Conservation (phyloP, 345 rosid species). For the Eucalyptus polybractea region DNA sequence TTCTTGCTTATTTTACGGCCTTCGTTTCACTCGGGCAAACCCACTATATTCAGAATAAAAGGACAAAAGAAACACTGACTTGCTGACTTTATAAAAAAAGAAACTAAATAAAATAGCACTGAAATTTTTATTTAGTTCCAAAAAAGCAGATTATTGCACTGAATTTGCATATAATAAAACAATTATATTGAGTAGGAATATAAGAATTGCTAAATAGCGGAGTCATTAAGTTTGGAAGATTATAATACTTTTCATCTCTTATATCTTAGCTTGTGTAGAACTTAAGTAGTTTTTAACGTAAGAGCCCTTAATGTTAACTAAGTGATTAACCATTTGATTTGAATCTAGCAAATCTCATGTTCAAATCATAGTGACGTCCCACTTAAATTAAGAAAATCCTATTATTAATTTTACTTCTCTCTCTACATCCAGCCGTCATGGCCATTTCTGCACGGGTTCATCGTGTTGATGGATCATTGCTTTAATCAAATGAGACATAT, state of each 20-base stretch:
- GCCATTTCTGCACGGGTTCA: background rate
- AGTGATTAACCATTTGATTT: background rate
- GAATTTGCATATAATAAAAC: background rate
- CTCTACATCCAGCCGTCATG: background rate
- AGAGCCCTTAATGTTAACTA: background rate
- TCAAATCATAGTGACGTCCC: background rate
- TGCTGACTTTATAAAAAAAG: background rate
- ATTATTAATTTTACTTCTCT: background rate
- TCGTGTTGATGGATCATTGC: background rate
- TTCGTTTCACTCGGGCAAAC: background rate
- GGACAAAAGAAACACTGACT: background rate
- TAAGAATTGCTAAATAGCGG: background rate
- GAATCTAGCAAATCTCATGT: fast-evolving
- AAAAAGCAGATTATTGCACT: background rate
- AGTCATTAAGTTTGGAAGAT: background rate
- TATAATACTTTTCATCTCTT: background rate
- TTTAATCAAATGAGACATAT: background rate
- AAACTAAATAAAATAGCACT: background rate
- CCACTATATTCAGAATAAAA: background rate
- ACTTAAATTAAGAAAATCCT: background rate
- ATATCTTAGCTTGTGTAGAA: background rate
- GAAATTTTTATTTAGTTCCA: background rate
- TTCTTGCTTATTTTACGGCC: background rate
- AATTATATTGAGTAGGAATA: background rate
- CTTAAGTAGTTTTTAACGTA: background rate